Percentiles rank a stretch among this genome's conserved stretches.
Conservation (phyloP, 148 eudicot genomes). For the Chenopodium berlandieri region DNA sequence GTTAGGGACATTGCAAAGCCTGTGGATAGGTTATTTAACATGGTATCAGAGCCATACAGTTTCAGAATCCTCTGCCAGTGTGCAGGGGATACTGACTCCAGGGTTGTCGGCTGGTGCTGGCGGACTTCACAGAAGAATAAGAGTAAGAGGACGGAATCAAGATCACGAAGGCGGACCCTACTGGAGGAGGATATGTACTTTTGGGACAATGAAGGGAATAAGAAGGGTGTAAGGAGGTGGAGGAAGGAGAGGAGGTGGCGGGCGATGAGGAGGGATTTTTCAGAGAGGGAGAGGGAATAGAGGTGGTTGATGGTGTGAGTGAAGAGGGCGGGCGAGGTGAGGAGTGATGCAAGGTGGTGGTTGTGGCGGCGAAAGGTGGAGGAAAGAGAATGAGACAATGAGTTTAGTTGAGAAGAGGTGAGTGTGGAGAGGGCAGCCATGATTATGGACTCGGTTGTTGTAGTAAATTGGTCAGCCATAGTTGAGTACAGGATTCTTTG, state of each 20-base stretch:
- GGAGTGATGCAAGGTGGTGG: slow-evolving; percentile 48
- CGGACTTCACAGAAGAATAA: slow-evolving; percentile 56
- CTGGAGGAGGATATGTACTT: slow-evolving; percentile 3
- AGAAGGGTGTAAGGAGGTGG: slow-evolving; percentile 32
- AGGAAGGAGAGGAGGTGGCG: slow-evolving; percentile 54
- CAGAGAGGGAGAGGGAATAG: slow-evolving; percentile 55
- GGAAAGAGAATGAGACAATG: slow-evolving; percentile 45
- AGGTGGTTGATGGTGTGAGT: slow-evolving; percentile 56
- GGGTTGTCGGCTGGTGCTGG: slow-evolving; percentile 29
- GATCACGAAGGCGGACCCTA: slow-evolving; percentile 42
- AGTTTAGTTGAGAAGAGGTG: slow-evolving; percentile 40
- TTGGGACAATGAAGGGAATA: slow-evolving; percentile 15
- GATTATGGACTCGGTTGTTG: slow-evolving; percentile 24
- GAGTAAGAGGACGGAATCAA: slow-evolving; percentile 53
- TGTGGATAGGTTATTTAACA: slow-evolving; percentile 29
- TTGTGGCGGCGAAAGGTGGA: slow-evolving; percentile 52
- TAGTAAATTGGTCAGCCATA: slow-evolving; percentile 20
- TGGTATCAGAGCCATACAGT: slow-evolving; percentile 28
- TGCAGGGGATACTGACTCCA: slow-evolving; percentile 29
- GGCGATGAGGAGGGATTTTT: slow-evolving; percentile 64
- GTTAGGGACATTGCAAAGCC: slow-evolving; percentile 25
- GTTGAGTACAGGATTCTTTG: slow-evolving; percentile 3
- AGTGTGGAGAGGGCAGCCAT: slow-evolving; percentile 54
- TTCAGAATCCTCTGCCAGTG: slow-evolving; percentile 34
- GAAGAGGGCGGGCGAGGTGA: slow-evolving; percentile 55